A percentile compares a stretch with the other conserved stretches of the same genome.
These are phyloP conservation scores for Hypericum perforatum DNA, from an alignment of 345 rosid species.

Conservation along the genomic window DNA sequence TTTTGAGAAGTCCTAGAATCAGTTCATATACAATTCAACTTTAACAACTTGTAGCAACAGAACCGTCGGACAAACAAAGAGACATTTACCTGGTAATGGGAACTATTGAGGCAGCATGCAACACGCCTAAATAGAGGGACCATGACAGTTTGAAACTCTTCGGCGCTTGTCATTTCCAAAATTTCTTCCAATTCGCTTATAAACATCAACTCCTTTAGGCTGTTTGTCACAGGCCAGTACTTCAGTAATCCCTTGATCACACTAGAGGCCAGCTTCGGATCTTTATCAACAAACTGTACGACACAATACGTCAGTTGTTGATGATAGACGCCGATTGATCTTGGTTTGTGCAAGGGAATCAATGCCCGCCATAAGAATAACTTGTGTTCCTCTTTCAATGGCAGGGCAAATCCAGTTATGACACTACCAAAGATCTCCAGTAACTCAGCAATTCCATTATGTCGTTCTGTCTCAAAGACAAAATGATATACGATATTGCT, in stretches of 20 bases:
- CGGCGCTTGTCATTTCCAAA: constrained; percentile 49
- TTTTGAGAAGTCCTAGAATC: too few relatives aligned
- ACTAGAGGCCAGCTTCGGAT: constrained; percentile 40
- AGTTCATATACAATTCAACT: too few relatives aligned
- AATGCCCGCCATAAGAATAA: constrained; percentile 48
- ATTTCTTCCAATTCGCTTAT: constrained; percentile 76
- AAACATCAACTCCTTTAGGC: constrained; percentile 85
- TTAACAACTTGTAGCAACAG: too few relatives aligned
- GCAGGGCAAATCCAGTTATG: constrained; percentile 70
- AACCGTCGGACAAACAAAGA: background rate
- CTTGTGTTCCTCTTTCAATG: constrained; percentile 70
- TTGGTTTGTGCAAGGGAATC: constrained; percentile 73
- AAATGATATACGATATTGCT: constrained; percentile 60
- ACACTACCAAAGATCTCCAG: constrained; percentile 76
- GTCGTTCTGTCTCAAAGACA: constrained; percentile 63
- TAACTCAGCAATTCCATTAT: constrained; percentile 64
- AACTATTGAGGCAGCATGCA: constrained; percentile 60
- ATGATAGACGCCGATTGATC: constrained; percentile 61
- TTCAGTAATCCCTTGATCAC: constrained; percentile 60
- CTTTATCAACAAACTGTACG: constrained; percentile 64
- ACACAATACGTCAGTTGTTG: constrained; percentile 67
- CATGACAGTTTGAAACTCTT: constrained; percentile 56
- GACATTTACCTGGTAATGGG: constrained; percentile 57
- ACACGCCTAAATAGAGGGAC: constrained; percentile 54
- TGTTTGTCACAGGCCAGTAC: constrained; percentile 74